A percentile compares a stretch with the other conserved stretches of the same genome.
Evolutionary conservation across 2,329 filamentous ascomycete species (phyloP).

Genomic region (Alternaria sp.): DNA sequence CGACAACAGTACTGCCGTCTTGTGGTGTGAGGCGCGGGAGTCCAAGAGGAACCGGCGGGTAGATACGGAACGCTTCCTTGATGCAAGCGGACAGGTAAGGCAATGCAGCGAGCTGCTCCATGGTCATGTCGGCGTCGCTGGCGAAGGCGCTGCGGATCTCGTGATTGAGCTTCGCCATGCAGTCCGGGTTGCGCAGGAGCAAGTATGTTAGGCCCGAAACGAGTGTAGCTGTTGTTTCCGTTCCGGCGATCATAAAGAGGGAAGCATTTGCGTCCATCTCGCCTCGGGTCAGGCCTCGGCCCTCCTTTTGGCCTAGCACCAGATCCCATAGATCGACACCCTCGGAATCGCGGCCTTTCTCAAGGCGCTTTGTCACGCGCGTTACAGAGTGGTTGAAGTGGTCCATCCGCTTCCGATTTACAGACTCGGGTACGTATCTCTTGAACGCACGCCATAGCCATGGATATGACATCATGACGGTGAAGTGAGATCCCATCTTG

Average conservation of each 20-base stretch:
- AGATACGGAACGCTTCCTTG: slow-evolving; percentile 51
- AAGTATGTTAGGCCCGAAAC: slow-evolving; percentile 48
- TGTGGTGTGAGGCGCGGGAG: slow-evolving; percentile 44
- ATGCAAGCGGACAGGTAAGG: slow-evolving; percentile 49
- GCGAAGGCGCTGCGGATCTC: slow-evolving; percentile 39
- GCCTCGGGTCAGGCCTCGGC: slow-evolving; percentile 26
- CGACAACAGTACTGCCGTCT: slow-evolving; percentile 47
- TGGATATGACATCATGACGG: slow-evolving; percentile 17
- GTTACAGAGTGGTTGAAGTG: slow-evolving; percentile 29
- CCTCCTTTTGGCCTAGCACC: slow-evolving; percentile 44
- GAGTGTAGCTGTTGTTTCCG: slow-evolving; percentile 54
- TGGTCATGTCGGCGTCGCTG: slow-evolving; percentile 41
- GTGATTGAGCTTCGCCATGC: slow-evolving; percentile 31
- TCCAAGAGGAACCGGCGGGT: slow-evolving; percentile 49
- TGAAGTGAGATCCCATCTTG: slow-evolving; percentile 9
- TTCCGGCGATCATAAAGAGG: slow-evolving; percentile 52
- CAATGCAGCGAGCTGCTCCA: slow-evolving; percentile 38
- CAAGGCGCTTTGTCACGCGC: slow-evolving; percentile 38
- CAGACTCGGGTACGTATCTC: slow-evolving; percentile 1
- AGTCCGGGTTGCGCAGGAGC: slow-evolving; percentile 38
- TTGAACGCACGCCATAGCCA: slow-evolving; percentile 11
- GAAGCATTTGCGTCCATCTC: slow-evolving; percentile 50
- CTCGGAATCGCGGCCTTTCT: slow-evolving; percentile 28
- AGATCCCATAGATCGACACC: slow-evolving; percentile 51
- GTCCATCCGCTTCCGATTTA: slow-evolving; percentile 15